Conservation (phyloP, 177 flowering plant genomes). For the Vitis hybrid region DNA sequence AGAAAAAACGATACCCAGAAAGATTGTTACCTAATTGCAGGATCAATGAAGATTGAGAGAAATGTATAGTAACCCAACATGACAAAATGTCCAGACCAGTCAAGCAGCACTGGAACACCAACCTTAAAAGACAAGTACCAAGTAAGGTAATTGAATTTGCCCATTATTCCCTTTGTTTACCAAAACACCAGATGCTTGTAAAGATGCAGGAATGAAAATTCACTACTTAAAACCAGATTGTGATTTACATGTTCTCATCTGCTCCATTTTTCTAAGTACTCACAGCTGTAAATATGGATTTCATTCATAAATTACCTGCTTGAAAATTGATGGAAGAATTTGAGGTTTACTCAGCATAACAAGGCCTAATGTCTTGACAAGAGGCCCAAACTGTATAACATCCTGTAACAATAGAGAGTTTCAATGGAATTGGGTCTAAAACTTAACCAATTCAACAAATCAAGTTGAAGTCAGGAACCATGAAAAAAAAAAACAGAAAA, state of each 20-base stretch:
- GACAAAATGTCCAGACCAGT: constrained; percentile 85
- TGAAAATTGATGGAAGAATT: constrained; percentile 84
- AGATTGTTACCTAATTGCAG: constrained; percentile 62
- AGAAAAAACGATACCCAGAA: neutral
- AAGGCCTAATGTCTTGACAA: constrained; percentile 79
- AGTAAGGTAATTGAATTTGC: neutral
- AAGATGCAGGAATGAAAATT: neutral
- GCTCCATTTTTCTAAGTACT: neutral
- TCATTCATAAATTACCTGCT: constrained; percentile 53
- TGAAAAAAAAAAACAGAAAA: neutral
- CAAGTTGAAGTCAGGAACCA: neutral
- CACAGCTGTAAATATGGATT: neutral
- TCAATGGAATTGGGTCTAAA: neutral
- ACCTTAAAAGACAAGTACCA: constrained; percentile 46
- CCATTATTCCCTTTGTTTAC: neutral
- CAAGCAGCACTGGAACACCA: constrained; percentile 76
- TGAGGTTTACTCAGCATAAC: constrained; percentile 83
- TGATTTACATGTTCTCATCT: no score
- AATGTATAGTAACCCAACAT: constrained; percentile 87
- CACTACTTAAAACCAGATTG: neutral
- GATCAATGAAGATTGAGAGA: constrained; percentile 70
- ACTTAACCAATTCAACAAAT: neutral
- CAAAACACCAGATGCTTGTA: neutral
- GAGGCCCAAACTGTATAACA: constrained; percentile 91
- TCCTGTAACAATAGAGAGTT: constrained; percentile 51